These are phyloP conservation scores for Trichophyton verrucosum DNA, from an alignment of 2,329 filamentous ascomycete species.

Conservation along the genomic window DNA sequence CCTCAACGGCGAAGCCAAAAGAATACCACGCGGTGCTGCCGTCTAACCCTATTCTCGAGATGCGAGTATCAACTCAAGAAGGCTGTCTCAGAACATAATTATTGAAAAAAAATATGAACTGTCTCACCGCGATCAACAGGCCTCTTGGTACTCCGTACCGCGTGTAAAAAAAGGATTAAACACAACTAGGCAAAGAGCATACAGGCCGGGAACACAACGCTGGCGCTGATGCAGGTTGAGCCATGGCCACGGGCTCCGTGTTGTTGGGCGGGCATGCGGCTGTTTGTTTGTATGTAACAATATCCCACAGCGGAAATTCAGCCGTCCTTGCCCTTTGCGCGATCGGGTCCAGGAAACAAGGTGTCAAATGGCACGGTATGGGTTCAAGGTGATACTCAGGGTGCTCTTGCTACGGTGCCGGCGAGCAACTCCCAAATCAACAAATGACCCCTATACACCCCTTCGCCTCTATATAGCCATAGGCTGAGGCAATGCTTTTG, in stretches of 20 bases:
- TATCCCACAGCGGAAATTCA: too few relatives aligned
- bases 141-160: too few relatives aligned
- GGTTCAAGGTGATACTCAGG: too few relatives aligned
- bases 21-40: background rate
- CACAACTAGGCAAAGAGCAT: background rate
- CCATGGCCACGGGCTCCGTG: background rate
- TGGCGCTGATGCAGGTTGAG: background rate
- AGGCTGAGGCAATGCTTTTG: background rate
- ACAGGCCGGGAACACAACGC: background rate
- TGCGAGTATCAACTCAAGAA: background rate
- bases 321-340: too few relatives aligned
- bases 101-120: background rate
- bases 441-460: background rate
- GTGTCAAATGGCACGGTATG: background rate
- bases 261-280: background rate
- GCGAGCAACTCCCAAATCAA: background rate
- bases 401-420: background rate
- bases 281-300: background rate
- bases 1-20: background rate
- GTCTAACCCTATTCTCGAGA: background rate
- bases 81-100: background rate
- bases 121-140: background rate
- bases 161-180: too few relatives aligned
- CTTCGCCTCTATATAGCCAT: too few relatives aligned
- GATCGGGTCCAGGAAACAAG: too few relatives aligned